These are phyloP conservation scores for Pseudocohnilembus persalinus DNA, from an alignment of 169 alveolate species.

Conservation along the genomic window DNA sequence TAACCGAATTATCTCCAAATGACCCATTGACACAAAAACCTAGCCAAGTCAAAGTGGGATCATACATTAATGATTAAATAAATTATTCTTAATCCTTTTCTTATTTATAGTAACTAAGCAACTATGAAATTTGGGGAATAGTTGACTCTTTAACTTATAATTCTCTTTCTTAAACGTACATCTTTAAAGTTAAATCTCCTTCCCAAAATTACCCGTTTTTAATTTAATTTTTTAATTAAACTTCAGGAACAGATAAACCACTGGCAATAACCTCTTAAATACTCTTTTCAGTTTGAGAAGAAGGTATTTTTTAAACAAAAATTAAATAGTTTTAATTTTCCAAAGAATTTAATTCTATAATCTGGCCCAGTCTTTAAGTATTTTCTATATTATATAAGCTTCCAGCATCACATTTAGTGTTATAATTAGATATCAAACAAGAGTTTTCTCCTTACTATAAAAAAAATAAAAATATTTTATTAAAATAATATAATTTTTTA, in stretches of 20 bases:
- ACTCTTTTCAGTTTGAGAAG: not conserved
- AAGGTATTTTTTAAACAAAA: not conserved
- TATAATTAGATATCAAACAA: not conserved
- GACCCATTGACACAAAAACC: not conserved
- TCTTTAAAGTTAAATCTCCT: not conserved
- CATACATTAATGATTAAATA: too few species aligned
- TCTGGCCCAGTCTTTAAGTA: not conserved
- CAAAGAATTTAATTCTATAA: not conserved
- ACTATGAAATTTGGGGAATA: not conserved
- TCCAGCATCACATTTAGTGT: not conserved
- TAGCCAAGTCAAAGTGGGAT: not conserved
- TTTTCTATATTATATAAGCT: not conserved
- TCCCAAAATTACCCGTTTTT: too few species aligned
- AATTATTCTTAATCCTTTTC: too few species aligned
- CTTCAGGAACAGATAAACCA: not conserved
- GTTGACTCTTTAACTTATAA: not conserved
- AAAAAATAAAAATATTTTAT: too few species aligned
- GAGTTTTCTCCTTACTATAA: not conserved
- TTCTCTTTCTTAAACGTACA: not conserved
- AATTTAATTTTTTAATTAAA: too few species aligned
- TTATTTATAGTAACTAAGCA: too few species aligned
- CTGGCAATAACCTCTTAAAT: not conserved
- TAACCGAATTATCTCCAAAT: not conserved
- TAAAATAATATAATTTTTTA: too few species aligned
- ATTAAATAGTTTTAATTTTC: too few species aligned